Conservation (phyloP, 2,329 filamentous ascomycete genomes). For the Sarocladium brachiariae region DNA sequence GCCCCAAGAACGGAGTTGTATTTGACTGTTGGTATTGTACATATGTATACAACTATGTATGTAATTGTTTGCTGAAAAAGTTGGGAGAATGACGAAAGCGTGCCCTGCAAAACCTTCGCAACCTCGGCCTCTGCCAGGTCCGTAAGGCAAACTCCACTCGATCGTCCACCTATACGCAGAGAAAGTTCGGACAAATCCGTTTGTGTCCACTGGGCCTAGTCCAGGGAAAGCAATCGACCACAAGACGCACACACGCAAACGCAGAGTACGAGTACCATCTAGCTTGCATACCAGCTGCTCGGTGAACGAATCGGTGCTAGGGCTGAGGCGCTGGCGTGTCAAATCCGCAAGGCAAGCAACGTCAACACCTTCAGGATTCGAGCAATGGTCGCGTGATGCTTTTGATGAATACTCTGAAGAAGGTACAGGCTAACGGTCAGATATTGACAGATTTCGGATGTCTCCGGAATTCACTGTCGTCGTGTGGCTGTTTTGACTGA, state of each 20-base stretch:
- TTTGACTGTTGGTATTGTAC: background rate
- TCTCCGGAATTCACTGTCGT: no score
- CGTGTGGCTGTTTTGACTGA: no score
- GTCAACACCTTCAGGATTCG: background rate
- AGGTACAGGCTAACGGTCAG: no score
- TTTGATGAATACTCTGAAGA: no score
- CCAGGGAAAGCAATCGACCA: slow-evolving; percentile 3
- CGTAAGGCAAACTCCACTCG: background rate
- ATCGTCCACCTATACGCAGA: background rate
- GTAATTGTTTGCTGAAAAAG: no score
- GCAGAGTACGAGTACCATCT: background rate
- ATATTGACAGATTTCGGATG: no score
- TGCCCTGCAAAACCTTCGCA: no score
- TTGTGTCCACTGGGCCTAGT: no score
- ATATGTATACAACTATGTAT: background rate
- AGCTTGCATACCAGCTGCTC: background rate
- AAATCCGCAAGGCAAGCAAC: background rate
- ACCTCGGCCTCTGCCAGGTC: no score
- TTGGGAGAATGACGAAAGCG: no score
- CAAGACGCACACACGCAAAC: no score
- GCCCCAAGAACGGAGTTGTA: no score
- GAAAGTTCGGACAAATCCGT: slow-evolving; percentile 1
- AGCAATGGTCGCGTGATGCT: slow-evolving; percentile 5
- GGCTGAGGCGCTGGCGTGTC: background rate
- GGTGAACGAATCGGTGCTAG: slow-evolving; percentile 8